Percentiles rank a stretch among this genome's conserved stretches.
Conservation (phyloP, 495 filamentous ascomycete genomes). For the Aspergillus nidulans region DNA sequence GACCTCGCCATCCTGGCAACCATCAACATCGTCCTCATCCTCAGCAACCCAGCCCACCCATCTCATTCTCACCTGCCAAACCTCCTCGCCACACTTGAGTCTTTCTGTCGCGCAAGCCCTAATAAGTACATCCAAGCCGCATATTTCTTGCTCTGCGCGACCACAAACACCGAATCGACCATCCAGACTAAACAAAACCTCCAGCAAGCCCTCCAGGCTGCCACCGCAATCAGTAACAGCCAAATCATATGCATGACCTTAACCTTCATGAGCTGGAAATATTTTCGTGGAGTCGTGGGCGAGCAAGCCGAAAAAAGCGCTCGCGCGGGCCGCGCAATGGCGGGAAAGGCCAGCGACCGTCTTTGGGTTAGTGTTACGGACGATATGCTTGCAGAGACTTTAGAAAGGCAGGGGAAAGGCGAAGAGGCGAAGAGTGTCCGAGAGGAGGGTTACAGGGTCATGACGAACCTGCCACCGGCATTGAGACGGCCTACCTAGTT, state of each 20-base stretch:
- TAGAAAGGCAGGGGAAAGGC: conserved; percentile 65
- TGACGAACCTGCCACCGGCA: conserved; percentile 39
- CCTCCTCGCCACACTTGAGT: conserved; percentile 61
- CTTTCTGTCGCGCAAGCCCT: conserved; percentile 60
- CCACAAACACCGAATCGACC: conserved; percentile 53
- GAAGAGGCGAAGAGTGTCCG: conserved; percentile 53
- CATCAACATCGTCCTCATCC: conserved; percentile 78
- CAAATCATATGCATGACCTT: conserved; percentile 79
- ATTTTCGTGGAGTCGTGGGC: conserved; percentile 81
- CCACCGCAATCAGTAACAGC: conserved; percentile 52
- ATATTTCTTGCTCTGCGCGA: conserved; percentile 72
- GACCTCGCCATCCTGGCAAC: conserved; percentile 74
- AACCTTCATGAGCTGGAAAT: conserved; percentile 76
- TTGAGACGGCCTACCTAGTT: conserved; percentile 26
- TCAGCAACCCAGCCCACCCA: conserved; percentile 58
- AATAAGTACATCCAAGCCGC: conserved; percentile 73
- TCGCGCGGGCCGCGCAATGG: conserved; percentile 66
- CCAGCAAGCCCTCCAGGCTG: conserved; percentile 56
- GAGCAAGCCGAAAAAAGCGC: conserved; percentile 90
- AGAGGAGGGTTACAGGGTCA: conserved; percentile 41
- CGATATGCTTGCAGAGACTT: conserved; percentile 70
- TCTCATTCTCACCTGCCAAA: conserved; percentile 41
- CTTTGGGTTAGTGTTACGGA: conserved; percentile 85
- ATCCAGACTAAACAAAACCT: conserved; percentile 78
- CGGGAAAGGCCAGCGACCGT: conserved; percentile 66